These are phyloP conservation scores for Phoma sp. DNA, from an alignment of 2,329 filamentous ascomycete genomes.

Conservation along the genomic window DNA sequence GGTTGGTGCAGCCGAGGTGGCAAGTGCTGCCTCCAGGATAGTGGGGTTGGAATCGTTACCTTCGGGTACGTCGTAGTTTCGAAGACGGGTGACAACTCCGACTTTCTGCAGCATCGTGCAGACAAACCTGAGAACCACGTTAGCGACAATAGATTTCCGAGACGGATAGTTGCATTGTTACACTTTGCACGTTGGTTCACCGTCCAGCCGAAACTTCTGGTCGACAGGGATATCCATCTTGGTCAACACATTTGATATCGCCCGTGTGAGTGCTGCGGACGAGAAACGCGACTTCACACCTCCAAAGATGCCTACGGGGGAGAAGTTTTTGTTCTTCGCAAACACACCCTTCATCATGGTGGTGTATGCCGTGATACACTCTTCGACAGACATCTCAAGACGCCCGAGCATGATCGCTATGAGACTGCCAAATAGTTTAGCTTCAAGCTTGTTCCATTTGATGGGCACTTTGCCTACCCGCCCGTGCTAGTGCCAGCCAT, in stretches of 20 bases:
- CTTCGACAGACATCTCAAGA: constrained; percentile 24
- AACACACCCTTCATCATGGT: constrained; percentile 15
- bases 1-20: constrained; percentile 27
- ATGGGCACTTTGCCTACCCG: constrained; percentile 26
- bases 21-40: constrained; percentile 39
- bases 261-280: constrained; percentile 5
- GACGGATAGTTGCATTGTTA: no score
- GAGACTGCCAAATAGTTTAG: constrained; percentile 5
- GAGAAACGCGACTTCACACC: constrained; percentile 17
- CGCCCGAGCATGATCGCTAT: constrained; percentile 31
- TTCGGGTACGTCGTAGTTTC: constrained; percentile 29
- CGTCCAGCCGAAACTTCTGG: neutral
- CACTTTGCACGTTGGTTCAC: neutral
- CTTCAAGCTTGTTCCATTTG: no score
- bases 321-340: neutral
- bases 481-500: constrained; percentile 34
- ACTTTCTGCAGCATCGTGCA: constrained; percentile 2
- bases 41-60: constrained; percentile 20
- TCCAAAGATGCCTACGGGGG: neutral
- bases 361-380: constrained; percentile 22
- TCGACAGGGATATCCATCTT: neutral
- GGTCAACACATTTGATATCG: constrained; percentile 4
- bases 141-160: no score
- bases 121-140: neutral
- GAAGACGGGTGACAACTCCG: constrained; percentile 41